These are phyloP conservation scores for Pseudogymnoascus sp. DNA, from an alignment of 2,329 filamentous ascomycete species.

Conservation along the genomic window DNA sequence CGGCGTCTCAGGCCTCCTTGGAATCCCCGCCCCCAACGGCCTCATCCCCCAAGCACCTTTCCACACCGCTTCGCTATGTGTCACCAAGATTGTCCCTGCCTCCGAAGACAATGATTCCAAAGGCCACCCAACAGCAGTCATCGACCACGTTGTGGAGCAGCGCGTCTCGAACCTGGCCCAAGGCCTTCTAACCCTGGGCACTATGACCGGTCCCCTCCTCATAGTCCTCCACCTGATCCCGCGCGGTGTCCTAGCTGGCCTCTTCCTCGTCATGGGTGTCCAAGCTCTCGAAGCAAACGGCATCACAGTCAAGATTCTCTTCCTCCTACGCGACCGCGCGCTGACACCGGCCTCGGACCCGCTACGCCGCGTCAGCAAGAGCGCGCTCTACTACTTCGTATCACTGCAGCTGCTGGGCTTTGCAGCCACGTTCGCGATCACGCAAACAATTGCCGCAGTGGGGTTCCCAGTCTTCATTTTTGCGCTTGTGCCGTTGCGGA, in stretches of 20 bases:
- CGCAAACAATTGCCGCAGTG: slow-evolving; percentile 73
- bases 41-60: slow-evolving; percentile 79
- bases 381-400: slow-evolving; percentile 66
- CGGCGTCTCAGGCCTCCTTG: slow-evolving; percentile 64
- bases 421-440: slow-evolving; percentile 72
- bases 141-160: slow-evolving; percentile 65
- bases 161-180: slow-evolving; percentile 70
- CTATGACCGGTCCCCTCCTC: slow-evolving; percentile 68
- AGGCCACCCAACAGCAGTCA: slow-evolving; percentile 43
- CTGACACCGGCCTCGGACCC: slow-evolving; percentile 54
- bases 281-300: slow-evolving; percentile 70
- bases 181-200: slow-evolving; percentile 67
- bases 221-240: slow-evolving; percentile 69
- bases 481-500: slow-evolving; percentile 56
- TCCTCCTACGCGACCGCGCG: slow-evolving; percentile 53
- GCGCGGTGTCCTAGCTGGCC: slow-evolving; percentile 67
- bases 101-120: slow-evolving; percentile 48
- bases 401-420: slow-evolving; percentile 60
- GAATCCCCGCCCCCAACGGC: slow-evolving; percentile 73
- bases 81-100: slow-evolving; percentile 45
- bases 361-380: slow-evolving; percentile 51
- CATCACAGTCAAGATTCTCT: slow-evolving; percentile 66
- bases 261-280: slow-evolving; percentile 80
- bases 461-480: slow-evolving; percentile 72
- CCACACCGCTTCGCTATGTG: slow-evolving; percentile 70